Evolutionary conservation across 1,284 basidiomycete species (phyloP).

Genomic region (Cutaneotrichosporon spelunceum): DNA sequence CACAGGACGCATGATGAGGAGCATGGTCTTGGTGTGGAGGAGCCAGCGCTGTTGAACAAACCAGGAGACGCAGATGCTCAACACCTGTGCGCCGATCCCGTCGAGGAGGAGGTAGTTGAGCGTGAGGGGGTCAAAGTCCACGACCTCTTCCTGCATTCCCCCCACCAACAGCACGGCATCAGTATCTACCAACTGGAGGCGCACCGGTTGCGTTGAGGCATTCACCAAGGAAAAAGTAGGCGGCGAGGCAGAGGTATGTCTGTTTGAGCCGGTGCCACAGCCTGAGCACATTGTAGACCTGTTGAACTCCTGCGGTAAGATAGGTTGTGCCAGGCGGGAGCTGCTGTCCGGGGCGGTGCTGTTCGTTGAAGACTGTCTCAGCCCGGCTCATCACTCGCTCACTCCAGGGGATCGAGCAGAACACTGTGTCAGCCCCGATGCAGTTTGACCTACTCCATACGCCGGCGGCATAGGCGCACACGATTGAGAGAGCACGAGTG

Average conservation of each 20-base stretch:
- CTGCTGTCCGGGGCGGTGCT: constrained; percentile 29
- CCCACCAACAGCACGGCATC: constrained; percentile 59
- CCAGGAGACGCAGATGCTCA: constrained; percentile 71
- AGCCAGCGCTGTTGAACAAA: constrained; percentile 67
- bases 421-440: constrained; percentile 46
- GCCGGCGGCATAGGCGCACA: constrained; percentile 70
- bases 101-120: constrained; percentile 62
- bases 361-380: constrained; percentile 18
- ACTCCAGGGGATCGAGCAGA: constrained; percentile 24
- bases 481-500: constrained; percentile 69
- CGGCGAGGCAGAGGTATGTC: constrained; percentile 50
- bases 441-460: constrained; percentile 63
- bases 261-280: constrained; percentile 70
- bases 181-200: constrained; percentile 7
- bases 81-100: constrained; percentile 67
- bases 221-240: constrained; percentile 59
- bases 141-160: constrained; percentile 70
- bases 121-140: constrained; percentile 42
- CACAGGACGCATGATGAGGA: constrained; percentile 46
- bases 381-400: too few relatives aligned
- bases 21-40: constrained; percentile 67
- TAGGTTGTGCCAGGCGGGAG: constrained; percentile 23
- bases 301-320: constrained; percentile 44
- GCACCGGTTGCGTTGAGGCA: constrained; percentile 56
- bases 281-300: constrained; percentile 64